Conservation (phyloP, 805 yeast species). For the Candida adriatica region DNA sequence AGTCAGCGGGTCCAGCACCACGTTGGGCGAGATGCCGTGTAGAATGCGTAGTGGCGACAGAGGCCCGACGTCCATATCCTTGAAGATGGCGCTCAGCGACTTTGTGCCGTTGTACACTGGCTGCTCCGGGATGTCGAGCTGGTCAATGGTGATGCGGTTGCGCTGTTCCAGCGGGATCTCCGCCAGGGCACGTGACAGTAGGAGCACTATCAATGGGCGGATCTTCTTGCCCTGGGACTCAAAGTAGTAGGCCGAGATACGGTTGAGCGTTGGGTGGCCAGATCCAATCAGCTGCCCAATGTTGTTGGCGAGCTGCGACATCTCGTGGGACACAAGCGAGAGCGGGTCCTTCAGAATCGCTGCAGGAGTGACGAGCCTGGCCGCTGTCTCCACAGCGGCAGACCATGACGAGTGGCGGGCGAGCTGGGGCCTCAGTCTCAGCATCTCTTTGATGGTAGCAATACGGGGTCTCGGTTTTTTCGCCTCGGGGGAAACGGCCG, state of each 20-base stretch:
- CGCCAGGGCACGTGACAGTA: constrained; percentile 75
- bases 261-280: constrained; percentile 87
- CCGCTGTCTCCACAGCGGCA: constrained; percentile 67
- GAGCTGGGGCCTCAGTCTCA: too few species aligned
- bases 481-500: too few species aligned
- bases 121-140: constrained; percentile 59
- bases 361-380: constrained; percentile 63
- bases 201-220: constrained; percentile 80
- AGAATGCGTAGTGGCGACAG: constrained; percentile 77
- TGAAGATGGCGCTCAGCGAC: constrained; percentile 43
- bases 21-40: constrained; percentile 86
- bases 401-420: constrained; percentile 35
- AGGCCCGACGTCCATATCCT: constrained; percentile 37
- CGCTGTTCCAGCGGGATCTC: constrained; percentile 67
- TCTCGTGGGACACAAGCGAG: constrained; percentile 84
- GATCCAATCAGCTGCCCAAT: constrained; percentile 85
- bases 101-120: constrained; percentile 56
- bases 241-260: constrained; percentile 91
- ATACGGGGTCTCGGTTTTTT: too few species aligned
- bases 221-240: constrained; percentile 96
- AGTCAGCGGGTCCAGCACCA: constrained; percentile 75
- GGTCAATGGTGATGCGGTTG: constrained; percentile 55
- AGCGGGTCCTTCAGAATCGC: constrained; percentile 70
- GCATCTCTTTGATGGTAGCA: too few species aligned
- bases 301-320: constrained; percentile 82